A percentile compares a stretch with the other conserved stretches of the same genome.
Conservation (phyloP, 2,329 filamentous ascomycete genomes). For the Thelonectria olida region DNA sequence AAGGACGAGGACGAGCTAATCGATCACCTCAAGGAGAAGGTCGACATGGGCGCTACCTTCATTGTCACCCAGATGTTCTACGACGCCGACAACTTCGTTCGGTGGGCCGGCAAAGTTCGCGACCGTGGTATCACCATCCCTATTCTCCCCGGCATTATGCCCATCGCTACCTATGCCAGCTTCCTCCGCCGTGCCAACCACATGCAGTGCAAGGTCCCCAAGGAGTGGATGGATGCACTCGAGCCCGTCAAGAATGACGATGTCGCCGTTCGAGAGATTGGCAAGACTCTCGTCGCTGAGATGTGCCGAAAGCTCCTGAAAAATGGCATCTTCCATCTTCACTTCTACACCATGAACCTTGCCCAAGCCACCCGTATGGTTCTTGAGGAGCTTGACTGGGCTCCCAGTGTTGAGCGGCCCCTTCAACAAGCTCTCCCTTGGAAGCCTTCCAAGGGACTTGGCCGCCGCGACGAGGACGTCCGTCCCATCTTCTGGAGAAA, state of each 20-base stretch:
- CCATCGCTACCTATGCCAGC: constrained; percentile 91
- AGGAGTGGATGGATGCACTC: constrained; percentile 80
- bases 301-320: constrained; percentile 89
- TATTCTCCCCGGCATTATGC: constrained; percentile 87
- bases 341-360: constrained; percentile 99
- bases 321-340: constrained; percentile 85
- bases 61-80: constrained; percentile 99
- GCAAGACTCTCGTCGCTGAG: constrained; percentile 85
- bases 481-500: constrained; percentile 99
- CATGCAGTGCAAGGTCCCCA: constrained; percentile 86
- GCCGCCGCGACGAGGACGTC: constrained; percentile 91
- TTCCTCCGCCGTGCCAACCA: constrained; percentile 91
- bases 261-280: constrained; percentile 87
- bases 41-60: constrained; percentile 92
- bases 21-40: constrained; percentile 95
- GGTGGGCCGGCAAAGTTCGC: constrained; percentile 88
- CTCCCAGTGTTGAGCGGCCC: constrained; percentile 80
- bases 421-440: constrained; percentile 92
- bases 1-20: constrained; percentile 85
- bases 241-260: constrained; percentile 98
- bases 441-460: constrained; percentile 91
- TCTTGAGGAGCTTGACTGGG: constrained; percentile 85
- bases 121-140: constrained; percentile 84
- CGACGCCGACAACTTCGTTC: constrained; percentile 92
- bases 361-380: constrained; percentile 94